A percentile compares a stretch with the other conserved stretches of the same genome.
These are phyloP conservation scores for Claviceps sp. DNA, from an alignment of 2,329 filamentous ascomycete species.

Conservation along the genomic window DNA sequence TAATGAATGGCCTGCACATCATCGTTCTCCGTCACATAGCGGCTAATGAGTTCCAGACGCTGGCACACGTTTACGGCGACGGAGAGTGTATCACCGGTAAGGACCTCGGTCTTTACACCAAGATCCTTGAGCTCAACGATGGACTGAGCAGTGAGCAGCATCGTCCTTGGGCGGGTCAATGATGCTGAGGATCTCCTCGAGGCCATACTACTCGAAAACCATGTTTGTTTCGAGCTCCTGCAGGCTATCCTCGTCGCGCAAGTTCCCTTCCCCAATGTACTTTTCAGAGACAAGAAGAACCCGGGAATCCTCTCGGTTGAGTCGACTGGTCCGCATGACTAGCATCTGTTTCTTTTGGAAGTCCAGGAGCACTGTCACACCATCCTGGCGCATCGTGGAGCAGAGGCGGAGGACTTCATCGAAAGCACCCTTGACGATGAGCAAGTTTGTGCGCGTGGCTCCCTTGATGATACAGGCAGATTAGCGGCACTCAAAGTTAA, in stretches of 20 bases:
- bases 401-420: constrained; percentile 15
- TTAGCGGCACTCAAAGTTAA: constrained; percentile 15
- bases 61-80: constrained; percentile 18
- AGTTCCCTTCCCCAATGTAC: constrained; percentile 6
- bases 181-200: constrained; percentile 16
- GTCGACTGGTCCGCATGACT: constrained; percentile 5
- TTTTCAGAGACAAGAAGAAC: constrained; percentile 14
- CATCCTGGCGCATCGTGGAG: constrained; percentile 8
- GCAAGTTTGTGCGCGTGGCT: constrained; percentile 11
- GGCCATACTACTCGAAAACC: constrained; percentile 4
- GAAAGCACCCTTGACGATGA: constrained; percentile 18
- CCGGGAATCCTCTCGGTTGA: constrained; percentile 12
- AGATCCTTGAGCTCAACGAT: constrained; percentile 11
- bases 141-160: constrained; percentile 10
- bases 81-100: constrained; percentile 15
- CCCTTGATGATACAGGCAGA: constrained; percentile 13
- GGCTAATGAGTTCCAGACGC: constrained; percentile 10
- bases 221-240: constrained; percentile 13
- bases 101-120: constrained; percentile 16
- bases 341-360: constrained; percentile 7
- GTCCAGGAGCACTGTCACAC: constrained; percentile 9
- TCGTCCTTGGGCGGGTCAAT: constrained; percentile 17
- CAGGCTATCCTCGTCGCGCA: constrained; percentile 11
- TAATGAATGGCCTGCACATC: constrained; percentile 12
- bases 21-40: constrained; percentile 6